Evolutionary conservation across 495 filamentous ascomycete species (phyloP).

Genomic region (Annulohypoxylon maeteangense): DNA sequence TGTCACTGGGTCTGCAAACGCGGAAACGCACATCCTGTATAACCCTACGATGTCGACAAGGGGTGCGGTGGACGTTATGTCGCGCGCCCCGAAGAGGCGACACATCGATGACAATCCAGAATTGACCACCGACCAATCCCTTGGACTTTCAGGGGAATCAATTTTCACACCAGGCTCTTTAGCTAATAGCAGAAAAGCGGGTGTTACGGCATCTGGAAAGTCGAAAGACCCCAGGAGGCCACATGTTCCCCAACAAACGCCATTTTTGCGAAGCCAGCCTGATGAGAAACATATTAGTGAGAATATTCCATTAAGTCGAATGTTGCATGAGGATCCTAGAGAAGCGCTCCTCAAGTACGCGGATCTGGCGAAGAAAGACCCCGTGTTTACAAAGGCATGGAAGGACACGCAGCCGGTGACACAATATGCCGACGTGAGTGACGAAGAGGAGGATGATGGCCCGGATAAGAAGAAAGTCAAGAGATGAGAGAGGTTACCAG

Average conservation of each 20-base stretch:
- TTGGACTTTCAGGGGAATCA: constrained; percentile 83
- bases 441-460: constrained; percentile 79
- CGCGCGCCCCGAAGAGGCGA: constrained; percentile 89
- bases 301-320: constrained; percentile 87
- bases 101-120: constrained; percentile 93
- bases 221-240: constrained; percentile 83
- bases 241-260: constrained; percentile 83
- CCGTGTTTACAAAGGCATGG: constrained; percentile 93
- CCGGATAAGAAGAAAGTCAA: constrained; percentile 75
- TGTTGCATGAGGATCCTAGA: constrained; percentile 96
- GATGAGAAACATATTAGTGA: constrained; percentile 90
- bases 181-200: constrained; percentile 56
- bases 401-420: constrained; percentile 91
- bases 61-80: constrained; percentile 90
- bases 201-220: constrained; percentile 81
- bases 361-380: constrained; percentile 91
- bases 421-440: constrained; percentile 91
- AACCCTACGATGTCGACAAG: constrained; percentile 81
- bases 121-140: constrained; percentile 81
- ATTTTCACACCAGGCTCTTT: constrained; percentile 74
- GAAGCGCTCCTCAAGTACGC: constrained; percentile 96
- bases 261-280: constrained; percentile 90
- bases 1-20: constrained; percentile 89
- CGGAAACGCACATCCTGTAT: constrained; percentile 89
- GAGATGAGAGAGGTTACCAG: constrained; percentile 43